These are phyloP conservation scores for Naganishia vishniacii DNA, from an alignment of 768 basidiomycete genomes.

Conservation along the genomic window DNA sequence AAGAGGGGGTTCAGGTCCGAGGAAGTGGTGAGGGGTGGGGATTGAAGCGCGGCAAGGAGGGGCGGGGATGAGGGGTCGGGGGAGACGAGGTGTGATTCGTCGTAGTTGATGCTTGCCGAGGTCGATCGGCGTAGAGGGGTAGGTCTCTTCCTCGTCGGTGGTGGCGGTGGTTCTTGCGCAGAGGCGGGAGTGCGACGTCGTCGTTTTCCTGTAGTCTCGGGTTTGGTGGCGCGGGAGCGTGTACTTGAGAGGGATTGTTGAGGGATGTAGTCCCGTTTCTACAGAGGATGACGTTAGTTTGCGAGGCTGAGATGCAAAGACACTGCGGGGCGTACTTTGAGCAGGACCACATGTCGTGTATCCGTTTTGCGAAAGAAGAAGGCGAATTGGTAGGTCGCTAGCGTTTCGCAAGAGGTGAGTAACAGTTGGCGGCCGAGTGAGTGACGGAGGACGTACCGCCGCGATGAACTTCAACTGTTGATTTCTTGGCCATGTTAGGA, in stretches of 20 bases:
- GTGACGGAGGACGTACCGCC: slow-evolving; percentile 59
- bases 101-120: background rate
- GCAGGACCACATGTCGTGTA: slow-evolving; percentile 65
- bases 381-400: slow-evolving; percentile 83
- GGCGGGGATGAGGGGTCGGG: background rate
- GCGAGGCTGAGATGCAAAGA: slow-evolving; percentile 13
- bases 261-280: slow-evolving; percentile 26
- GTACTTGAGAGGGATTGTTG: background rate
- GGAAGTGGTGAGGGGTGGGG: background rate
- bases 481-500: slow-evolving; percentile 54
- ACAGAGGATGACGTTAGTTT: background rate
- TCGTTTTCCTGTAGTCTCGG: no score
- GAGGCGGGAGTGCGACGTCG: no score
- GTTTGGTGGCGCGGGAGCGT: background rate
- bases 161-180: no score
- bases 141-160: no score
- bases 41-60: background rate
- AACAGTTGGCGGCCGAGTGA: no score
- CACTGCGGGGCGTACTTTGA: slow-evolving; percentile 62
- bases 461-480: slow-evolving; percentile 73
- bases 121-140: no score
- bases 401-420: slow-evolving; percentile 7
- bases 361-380: slow-evolving; percentile 82
- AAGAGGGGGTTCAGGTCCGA: background rate
- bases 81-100: background rate